Conservation (phyloP, 805 yeast species). For the Blastobotrys chiropterorum region DNA sequence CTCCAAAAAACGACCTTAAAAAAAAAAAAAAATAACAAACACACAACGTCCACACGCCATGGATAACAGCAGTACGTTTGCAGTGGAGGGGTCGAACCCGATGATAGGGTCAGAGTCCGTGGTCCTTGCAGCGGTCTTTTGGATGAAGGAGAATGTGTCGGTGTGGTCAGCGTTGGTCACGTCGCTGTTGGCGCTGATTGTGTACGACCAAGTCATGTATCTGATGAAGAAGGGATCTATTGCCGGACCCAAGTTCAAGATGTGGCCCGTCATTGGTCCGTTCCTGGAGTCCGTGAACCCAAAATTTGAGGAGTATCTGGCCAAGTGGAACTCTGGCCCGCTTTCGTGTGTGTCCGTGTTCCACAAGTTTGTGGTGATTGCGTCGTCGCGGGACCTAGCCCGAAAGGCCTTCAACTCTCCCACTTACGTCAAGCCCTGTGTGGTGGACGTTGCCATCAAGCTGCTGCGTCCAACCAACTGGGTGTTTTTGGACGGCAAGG, state of each 20-base stretch:
- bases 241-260: conserved; percentile 82
- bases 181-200: conserved; percentile 19
- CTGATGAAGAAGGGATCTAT: conserved; percentile 76
- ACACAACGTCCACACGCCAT: not conserved
- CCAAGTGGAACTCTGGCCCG: conserved; percentile 93
- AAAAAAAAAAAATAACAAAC: not conserved
- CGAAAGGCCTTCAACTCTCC: conserved; percentile 84
- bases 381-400: conserved; percentile 79
- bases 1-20: not conserved
- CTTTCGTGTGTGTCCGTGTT: conserved; percentile 94
- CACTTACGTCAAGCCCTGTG: conserved; percentile 89
- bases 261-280: conserved; percentile 96
- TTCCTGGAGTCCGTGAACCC: conserved; percentile 92
- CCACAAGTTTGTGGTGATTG: conserved; percentile 96
- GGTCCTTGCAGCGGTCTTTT: conserved; percentile 1
- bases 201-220: conserved; percentile 51
- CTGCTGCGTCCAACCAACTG: conserved; percentile 93
- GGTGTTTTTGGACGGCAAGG: conserved; percentile 97
- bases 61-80: not conserved
- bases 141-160: conserved; percentile 10
- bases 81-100: not conserved
- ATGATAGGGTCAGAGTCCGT: conserved; percentile 1
- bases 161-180: conserved; percentile 19
- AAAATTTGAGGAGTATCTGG: conserved; percentile 85
- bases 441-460: conserved; percentile 93